Evolutionary conservation across 1,284 basidiomycete species (phyloP).

Genomic region (Somion occarium): DNA sequence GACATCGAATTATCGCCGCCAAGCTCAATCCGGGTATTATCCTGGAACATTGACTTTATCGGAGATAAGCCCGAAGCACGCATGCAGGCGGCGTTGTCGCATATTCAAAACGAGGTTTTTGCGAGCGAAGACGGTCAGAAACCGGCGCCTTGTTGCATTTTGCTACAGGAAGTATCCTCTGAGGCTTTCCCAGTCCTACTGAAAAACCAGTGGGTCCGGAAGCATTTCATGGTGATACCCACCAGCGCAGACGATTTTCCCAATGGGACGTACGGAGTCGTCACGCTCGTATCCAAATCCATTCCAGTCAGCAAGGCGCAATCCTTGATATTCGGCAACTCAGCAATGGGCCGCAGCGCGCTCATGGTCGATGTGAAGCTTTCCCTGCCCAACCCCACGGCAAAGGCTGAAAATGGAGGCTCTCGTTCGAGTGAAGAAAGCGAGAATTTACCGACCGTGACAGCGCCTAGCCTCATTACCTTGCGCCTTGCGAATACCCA

Average conservation of each 20-base stretch:
- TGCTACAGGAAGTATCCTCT: slow-evolving; percentile 60
- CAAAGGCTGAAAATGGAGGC: slow-evolving; percentile 9
- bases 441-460: slow-evolving; percentile 17
- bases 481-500: slow-evolving; percentile 66
- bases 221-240: slow-evolving; percentile 53
- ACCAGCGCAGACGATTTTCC: slow-evolving; percentile 34
- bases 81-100: slow-evolving; percentile 41
- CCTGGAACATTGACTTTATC: slow-evolving; percentile 65
- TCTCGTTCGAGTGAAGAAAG: background rate
- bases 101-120: slow-evolving; percentile 49
- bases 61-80: slow-evolving; percentile 35
- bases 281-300: slow-evolving; percentile 57
- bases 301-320: slow-evolving; percentile 41
- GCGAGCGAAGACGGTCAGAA: slow-evolving; percentile 34
- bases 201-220: slow-evolving; percentile 54
- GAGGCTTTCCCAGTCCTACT: slow-evolving; percentile 42
- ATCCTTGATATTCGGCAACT: slow-evolving; percentile 46
- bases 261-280: slow-evolving; percentile 47
- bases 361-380: slow-evolving; percentile 43
- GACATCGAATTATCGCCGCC: slow-evolving; percentile 26
- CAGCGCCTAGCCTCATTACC: slow-evolving; percentile 24
- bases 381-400: background rate
- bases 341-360: slow-evolving; percentile 47
- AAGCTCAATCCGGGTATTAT: slow-evolving; percentile 44
- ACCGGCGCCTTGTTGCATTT: slow-evolving; percentile 53